phyloP scores from a whole-genome alignment of 2,329 filamentous ascomycete genomes.

The Colletotrichum sojae region DNA sequence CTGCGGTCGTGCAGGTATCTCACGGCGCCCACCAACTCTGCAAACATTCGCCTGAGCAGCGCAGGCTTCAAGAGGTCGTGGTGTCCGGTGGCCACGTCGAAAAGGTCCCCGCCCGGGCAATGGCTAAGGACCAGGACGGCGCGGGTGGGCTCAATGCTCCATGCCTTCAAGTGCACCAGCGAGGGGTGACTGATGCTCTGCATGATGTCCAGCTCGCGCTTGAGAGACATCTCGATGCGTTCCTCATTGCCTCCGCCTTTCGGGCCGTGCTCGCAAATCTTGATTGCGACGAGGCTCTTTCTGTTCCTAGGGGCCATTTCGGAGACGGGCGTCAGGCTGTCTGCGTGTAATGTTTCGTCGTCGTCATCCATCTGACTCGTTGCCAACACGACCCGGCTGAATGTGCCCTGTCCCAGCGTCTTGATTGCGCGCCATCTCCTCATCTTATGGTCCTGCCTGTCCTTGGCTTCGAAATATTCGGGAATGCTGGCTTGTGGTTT shows the following conservation, averaged over 20 bases:
- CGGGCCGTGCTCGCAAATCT: constrained; percentile 95
- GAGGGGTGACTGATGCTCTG: constrained; percentile 90
- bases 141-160: constrained; percentile 85
- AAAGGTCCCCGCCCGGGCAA: constrained; percentile 94
- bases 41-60: constrained; percentile 87
- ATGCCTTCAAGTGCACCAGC: constrained; percentile 91
- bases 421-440: constrained; percentile 86
- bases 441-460: constrained; percentile 76
- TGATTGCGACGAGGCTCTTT: constrained; percentile 92
- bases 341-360: constrained; percentile 53
- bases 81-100: constrained; percentile 87
- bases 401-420: constrained; percentile 90
- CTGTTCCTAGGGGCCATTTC: constrained; percentile 62
- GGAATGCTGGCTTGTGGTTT: constrained; percentile 57
- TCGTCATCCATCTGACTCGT: constrained; percentile 79
- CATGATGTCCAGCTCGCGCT: constrained; percentile 95
- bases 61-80: constrained; percentile 76
- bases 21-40: constrained; percentile 88
- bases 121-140: constrained; percentile 91
- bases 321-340: constrained; percentile 57
- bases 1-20: constrained; percentile 86
- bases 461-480: constrained; percentile 80
- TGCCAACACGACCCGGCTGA: constrained; percentile 93
- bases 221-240: constrained; percentile 91
- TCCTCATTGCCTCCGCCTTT: constrained; percentile 94